phyloP scores from a whole-genome alignment of 2,329 filamentous ascomycete genomes.

The Xylariaceae sp. region DNA sequence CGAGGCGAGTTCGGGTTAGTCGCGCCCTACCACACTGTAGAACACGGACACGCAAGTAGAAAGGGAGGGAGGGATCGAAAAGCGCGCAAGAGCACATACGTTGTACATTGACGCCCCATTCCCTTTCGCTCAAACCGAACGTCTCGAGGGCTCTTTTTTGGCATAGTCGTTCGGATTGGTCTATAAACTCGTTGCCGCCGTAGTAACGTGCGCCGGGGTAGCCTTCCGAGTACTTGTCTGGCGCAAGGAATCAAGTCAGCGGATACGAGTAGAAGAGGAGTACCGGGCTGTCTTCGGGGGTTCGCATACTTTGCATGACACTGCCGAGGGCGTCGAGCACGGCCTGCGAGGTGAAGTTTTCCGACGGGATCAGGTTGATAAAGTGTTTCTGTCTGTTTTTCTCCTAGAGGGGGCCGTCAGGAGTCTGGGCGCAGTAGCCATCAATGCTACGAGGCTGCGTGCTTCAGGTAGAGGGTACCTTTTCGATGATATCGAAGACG shows the following conservation, averaged over 20 bases:
- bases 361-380: constrained; percentile 92
- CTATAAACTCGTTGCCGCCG: constrained; percentile 93
- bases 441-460: not conserved
- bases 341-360: constrained; percentile 92
- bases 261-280: not conserved
- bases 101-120: constrained; percentile 98
- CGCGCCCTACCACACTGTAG: not conserved
- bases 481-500: constrained; percentile 85
- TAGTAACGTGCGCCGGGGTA: constrained; percentile 97
- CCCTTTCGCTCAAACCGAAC: constrained; percentile 73
- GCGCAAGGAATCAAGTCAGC: constrained; percentile 12
- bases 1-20: constrained; percentile 10
- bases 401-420: constrained; percentile 54
- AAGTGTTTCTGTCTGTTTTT: constrained; percentile 96
- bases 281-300: not conserved
- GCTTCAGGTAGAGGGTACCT: constrained; percentile 47
- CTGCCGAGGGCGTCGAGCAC: constrained; percentile 87
- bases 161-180: constrained; percentile 81
- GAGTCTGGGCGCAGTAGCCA: not conserved
- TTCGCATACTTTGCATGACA: constrained; percentile 78
- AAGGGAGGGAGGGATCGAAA: not conserved
- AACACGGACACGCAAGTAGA: not conserved
- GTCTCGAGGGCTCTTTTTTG: constrained; percentile 85
- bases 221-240: constrained; percentile 97
- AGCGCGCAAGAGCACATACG: constrained; percentile 43